Evolutionary conservation across 2,329 filamentous ascomycete genomes (phyloP).

Genomic region (Pleurostoma richardsiae): DNA sequence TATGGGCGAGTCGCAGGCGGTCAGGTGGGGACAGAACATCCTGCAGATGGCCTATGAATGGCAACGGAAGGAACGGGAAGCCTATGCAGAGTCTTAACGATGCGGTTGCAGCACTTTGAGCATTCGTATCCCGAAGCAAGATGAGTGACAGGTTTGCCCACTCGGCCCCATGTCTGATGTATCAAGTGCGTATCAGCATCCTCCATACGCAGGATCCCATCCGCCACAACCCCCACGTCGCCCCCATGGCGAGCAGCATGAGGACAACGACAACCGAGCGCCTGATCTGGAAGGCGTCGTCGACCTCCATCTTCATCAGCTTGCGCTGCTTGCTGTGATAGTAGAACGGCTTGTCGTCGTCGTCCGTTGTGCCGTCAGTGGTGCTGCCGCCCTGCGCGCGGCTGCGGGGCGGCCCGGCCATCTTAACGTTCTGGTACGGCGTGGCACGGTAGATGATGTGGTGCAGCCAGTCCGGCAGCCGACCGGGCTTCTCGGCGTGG

Average conservation of each 20-base stretch:
- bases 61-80: conserved; percentile 1
- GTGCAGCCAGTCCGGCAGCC: conserved; percentile 35
- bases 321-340: conserved; percentile 55
- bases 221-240: conserved; percentile 21
- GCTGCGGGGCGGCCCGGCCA: conserved; percentile 1
- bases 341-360: conserved; percentile 29
- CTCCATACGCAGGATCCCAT: conserved; percentile 11
- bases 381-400: not conserved
- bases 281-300: conserved; percentile 59
- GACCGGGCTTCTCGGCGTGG: conserved; percentile 21
- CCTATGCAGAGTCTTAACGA: too few species aligned
- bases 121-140: too few species aligned
- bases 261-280: conserved; percentile 47
- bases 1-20: conserved; percentile 9
- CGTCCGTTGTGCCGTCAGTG: conserved; percentile 4
- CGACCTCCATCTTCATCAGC: conserved; percentile 56
- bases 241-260: conserved; percentile 25
- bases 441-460: conserved; percentile 31
- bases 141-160: too few species aligned
- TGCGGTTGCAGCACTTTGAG: too few species aligned
- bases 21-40: conserved; percentile 9
- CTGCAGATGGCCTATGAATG: conserved; percentile 12
- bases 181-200: too few species aligned
- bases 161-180: too few species aligned
- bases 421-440: conserved; percentile 28